Conservation (phyloP, 805 yeast genomes). For the Candida dajiaensis region DNA sequence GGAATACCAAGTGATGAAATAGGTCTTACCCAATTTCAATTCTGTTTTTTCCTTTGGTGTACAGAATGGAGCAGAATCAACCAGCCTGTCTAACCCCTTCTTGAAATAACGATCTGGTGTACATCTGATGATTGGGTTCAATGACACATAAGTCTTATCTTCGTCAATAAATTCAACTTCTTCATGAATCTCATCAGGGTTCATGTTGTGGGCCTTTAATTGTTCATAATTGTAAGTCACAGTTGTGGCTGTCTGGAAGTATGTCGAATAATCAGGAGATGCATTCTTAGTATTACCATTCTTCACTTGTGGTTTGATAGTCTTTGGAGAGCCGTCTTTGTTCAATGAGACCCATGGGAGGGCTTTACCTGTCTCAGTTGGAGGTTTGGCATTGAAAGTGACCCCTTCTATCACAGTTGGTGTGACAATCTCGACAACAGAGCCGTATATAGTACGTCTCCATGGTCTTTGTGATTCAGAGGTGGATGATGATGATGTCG, state of each 20-base stretch:
- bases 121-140: constrained; percentile 80
- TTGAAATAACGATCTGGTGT: constrained; percentile 69
- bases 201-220: constrained; percentile 69
- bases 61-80: constrained; percentile 75
- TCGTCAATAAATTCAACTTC: constrained; percentile 57
- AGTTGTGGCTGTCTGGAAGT: constrained; percentile 67
- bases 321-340: constrained; percentile 73
- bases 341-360: constrained; percentile 79
- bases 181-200: constrained; percentile 47
- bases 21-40: constrained; percentile 54
- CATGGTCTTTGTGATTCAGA: constrained; percentile 51
- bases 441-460: constrained; percentile 62
- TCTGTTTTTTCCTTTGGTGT: constrained; percentile 61
- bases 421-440: constrained; percentile 57
- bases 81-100: constrained; percentile 55
- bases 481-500: constrained; percentile 28
- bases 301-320: constrained; percentile 69
- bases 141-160: constrained; percentile 62
- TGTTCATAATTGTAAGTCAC: constrained; percentile 51
- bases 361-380: constrained; percentile 50
- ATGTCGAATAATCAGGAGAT: constrained; percentile 69
- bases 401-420: constrained; percentile 59
- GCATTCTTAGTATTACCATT: constrained; percentile 64
- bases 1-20: constrained; percentile 80
- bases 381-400: constrained; percentile 43